Base-by-base conservation (phyloP, 768 basidiomycete genomes). In the Leucocoprinus leucothites region DNA sequence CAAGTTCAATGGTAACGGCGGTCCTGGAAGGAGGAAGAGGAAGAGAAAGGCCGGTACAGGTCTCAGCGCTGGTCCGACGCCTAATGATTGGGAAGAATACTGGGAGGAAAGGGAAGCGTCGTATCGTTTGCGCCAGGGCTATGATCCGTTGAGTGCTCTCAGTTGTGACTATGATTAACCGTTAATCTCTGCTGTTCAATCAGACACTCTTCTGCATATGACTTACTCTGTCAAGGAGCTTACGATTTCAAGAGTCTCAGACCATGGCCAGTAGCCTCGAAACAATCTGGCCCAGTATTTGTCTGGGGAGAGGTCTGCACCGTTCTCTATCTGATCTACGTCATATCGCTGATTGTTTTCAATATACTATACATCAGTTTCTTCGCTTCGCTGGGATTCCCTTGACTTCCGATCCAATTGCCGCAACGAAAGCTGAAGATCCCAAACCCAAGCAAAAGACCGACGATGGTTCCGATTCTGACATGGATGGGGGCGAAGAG, bases 221-320 rank as follows among this genome's bases (percentile, higher is more conserved):
- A 89, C 61, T 77, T 85, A 35, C 68, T 91, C 19, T 74, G 75
- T 53, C 76, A 82, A 57, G 86, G 82, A 1, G 80, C 82, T 1
- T 56, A 61, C 1, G 86, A 89, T 56, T 91, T 91, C 60, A 71
- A 68, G 26, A 68, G 57, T 44, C 69, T 69, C 25, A 64, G 75
- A 11, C 56, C 63, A 2, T 79, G 78, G 77, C 78, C 79, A 2
- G 64, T 36, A 57, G 61, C 40, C 41, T 63, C 28, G 26, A 62
- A 60, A n/a, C 67, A 69, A 49, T 71, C 70, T 11, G 72, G 74
- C n/a, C 69, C 76, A 9, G 63, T 65, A 41, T 67, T 71, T 38
- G 70, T 86, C 14, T 91, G 86, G 84, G 85, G 89, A 58, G 80
- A 84, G 67, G 89, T 89, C 63, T 14, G 68, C 62, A 38, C 49